Evolutionary conservation across 73 alveolate genomes (phyloP), one percentile per base, ranked within the genome.

Genomic region (Paramecium sonneborni): DNA sequence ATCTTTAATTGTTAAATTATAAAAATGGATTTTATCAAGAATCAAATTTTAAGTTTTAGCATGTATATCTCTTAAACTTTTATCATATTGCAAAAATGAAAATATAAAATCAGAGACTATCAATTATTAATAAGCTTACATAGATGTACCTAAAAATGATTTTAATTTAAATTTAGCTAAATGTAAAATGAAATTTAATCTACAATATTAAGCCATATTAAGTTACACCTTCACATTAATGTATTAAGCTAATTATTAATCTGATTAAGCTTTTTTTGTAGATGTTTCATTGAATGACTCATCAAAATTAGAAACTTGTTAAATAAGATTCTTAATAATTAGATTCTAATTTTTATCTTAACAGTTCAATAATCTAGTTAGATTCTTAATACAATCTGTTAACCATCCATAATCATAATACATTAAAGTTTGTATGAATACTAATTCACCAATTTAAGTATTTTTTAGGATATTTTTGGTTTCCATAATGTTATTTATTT

Each of bases 321-420:
- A 30, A 12, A 30, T 6, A 62, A 11, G 1, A 12, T 15, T 62
- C 26, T 62, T 62, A 12, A 62, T 12, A 24, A 62, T 30, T 2
- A 30, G 10, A 62, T 62, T 62, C 8, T 62, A 26, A 62, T 62
- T 62, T 0, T 62, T 26, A 9, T 30, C 24, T 11, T 8, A 62
- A 12, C 84, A 26, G 24, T 6, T 62, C 48, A 62, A 30, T 15
- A 62, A 14, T 26, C 18, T 5, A 0, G 46, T 32, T 12, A 62
- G 26, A 62, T 62, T 62, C 18, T 62, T 62, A 26, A 62, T 62
- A 30, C 48, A 26, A 30, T 62, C 84, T 12, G 84, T 62, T 9
- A 26, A 62, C 84, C 84, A 62, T 26, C 84, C 84, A 32, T 23
- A 62, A 62, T 62, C 84, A 62, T 14, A 62, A 30, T 30, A 62